Evolutionary conservation across 2,329 filamentous ascomycete species (phyloP), one percentile per base, ranked within the genome.

Genomic region (Hypoxylon sp.): DNA sequence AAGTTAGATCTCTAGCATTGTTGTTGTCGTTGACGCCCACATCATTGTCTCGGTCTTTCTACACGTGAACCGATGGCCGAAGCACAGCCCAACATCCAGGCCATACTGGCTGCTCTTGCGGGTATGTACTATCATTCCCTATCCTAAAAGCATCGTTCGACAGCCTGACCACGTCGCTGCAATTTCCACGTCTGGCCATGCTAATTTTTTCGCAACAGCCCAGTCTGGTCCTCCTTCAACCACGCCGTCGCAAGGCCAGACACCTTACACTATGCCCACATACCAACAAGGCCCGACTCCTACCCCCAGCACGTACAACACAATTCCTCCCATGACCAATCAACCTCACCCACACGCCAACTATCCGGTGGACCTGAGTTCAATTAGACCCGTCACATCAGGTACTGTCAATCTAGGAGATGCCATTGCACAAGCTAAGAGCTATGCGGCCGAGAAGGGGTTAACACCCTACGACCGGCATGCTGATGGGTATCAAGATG

Each of bases 361-460:
- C 63, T 88, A 84, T 74, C 77, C 80, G 30, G 81, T 91, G 30
- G 93, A 97, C 76, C 81, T 97, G 57, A 94, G 91, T 80, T 86
- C 88, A 60, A 93, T 96, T 76, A 91, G 92, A 75, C 93, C 93
- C 3, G 87, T 91, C 60, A 93, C 87, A 77, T 92, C 92, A 30
- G 93, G 93, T 64, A 93, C 91, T 19, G 90, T 97, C 73, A 95
- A 90, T 79, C 90, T 97, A 70, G 88, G 91, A 64, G 93, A 97
- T 78, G 92, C 93, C 52, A 90, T 97, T 74, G 92, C 93, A 41
- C 93, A 94, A 78, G 93, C 93, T 50, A 92, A 92, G 78, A 91
- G 90, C 45, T 93, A 92, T 79, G 93, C 93, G 43, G 89, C 91
- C 30, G 91, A 95, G 78, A 92, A 93, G 76, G 93, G 92, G 67